Base-by-base conservation (phyloP, 164 flowering plant species). In the Umbellularia californica region DNA sequence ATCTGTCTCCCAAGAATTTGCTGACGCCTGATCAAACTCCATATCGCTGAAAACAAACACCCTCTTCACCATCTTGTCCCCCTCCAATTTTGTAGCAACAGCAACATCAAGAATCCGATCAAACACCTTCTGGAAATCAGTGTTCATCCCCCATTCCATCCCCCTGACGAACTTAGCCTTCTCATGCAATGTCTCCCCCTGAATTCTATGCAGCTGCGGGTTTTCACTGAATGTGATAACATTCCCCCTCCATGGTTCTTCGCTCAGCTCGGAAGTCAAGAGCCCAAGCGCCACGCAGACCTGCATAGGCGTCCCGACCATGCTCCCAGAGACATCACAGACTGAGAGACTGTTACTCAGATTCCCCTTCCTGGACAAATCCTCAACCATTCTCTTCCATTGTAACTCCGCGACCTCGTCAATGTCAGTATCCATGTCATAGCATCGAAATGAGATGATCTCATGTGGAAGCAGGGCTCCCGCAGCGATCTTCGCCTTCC, bases 21-120 rank as follows among this genome's bases (percentile, higher is more conserved):
- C 41, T 0, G 86, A 82, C 1, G 86, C 90, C 68, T 79, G 33
- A 35, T 88, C 88, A 66, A 88, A 88, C 66, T 88, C 92, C 92
- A 88, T 88, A 62, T 87, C 90, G 60, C 92, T 89, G 73, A 89
- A 89, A 24, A 89, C 92, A 60, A 89, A 80, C 1, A 89, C 51
- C 47, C 85, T 81, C 81, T 84, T 86, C 10, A 87, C 78, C 83
- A 86, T 78, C 50, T 82, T 27, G 1, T 80, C 82, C 62, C 62
- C 72, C 7, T 47, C 72, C 63, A 83, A 60, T 2, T 74, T 76
- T 20, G 74, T 78, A 0, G 58, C 25, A 2, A 71, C 24, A 0
- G 81, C 83, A 1, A 81, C 79, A 17, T 68, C 55, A 50, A 83
- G 69, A 1, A 83, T 80, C 47, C 27, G 65, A 69, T 83, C 85